Conservation (phyloP, 164 flowering plant genomes). For the Saururus chinensis region DNA sequence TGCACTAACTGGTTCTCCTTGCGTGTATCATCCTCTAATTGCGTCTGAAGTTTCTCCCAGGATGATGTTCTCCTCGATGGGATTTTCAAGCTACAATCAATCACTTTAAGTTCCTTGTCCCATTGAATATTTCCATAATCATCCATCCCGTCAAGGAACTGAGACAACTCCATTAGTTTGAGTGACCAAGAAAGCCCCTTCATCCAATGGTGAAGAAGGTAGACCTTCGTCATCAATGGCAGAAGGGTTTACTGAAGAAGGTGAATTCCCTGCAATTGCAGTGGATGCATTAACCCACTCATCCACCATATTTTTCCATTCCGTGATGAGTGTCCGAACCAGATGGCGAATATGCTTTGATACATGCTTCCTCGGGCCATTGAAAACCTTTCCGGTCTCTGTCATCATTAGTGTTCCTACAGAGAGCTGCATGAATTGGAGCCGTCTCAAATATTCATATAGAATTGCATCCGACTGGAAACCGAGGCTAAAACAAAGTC, state of each 20-base stretch:
- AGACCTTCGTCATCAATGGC: constrained; percentile 33
- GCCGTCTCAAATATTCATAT: constrained; percentile 69
- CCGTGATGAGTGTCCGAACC: constrained; percentile 49
- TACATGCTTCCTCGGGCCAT: constrained; percentile 49
- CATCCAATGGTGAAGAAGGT: constrained; percentile 91
- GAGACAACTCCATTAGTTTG: constrained; percentile 59
- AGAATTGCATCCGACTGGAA: constrained; percentile 65
- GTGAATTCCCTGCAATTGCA: constrained; percentile 14
- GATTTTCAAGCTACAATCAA: constrained; percentile 41
- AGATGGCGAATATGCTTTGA: constrained; percentile 52
- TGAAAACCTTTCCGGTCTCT: constrained; percentile 85
- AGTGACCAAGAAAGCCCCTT: constrained; percentile 52
- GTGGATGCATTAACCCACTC: constrained; percentile 52
- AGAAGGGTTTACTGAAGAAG: constrained; percentile 57
- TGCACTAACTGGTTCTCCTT: constrained; percentile 13
- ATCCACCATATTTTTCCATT: constrained; percentile 72
- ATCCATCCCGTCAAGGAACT: constrained; percentile 95
- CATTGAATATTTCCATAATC: constrained; percentile 84
- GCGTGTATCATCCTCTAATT: constrained; percentile 10
- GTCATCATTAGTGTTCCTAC: constrained; percentile 74
- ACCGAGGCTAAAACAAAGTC: no score
- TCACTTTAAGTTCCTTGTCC: constrained; percentile 28
- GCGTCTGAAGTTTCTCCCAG: constrained; percentile 15
- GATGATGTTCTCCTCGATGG: constrained; percentile 14
- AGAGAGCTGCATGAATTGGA: constrained; percentile 63